These are phyloP conservation scores for Guadua angustifolia DNA, from an alignment of 176 grass and related monocot species.

Conservation along the genomic window DNA sequence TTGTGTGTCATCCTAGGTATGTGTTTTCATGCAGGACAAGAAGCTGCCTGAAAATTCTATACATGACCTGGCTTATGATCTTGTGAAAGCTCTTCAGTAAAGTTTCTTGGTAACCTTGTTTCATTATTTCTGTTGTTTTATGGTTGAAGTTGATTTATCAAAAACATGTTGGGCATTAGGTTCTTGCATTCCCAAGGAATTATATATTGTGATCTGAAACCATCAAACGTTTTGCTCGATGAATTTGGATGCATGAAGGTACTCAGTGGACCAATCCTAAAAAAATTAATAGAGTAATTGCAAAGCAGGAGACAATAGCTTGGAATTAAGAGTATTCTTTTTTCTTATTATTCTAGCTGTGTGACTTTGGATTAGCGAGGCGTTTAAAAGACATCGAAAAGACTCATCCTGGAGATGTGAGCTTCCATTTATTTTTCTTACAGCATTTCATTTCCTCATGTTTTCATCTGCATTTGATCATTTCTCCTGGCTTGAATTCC, in stretches of 20 bases:
- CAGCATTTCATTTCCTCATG: constrained; percentile 17
- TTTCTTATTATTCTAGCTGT: constrained; percentile 62
- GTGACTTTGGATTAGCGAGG: constrained; percentile 95
- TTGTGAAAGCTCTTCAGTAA: constrained; percentile 73
- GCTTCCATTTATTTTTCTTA: constrained; percentile 33
- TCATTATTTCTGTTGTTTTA: constrained; percentile 42
- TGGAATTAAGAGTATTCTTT: constrained; percentile 15
- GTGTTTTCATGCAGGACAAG: constrained; percentile 44
- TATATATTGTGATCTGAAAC: constrained; percentile 96
- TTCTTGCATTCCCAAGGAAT: constrained; percentile 99
- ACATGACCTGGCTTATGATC: constrained; percentile 36
- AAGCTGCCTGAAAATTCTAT: constrained; percentile 87
- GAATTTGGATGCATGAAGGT: constrained; percentile 98
- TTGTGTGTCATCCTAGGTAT: constrained; percentile 6
- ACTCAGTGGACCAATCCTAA: constrained; percentile 30
- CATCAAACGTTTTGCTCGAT: constrained; percentile 96
- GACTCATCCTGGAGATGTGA: constrained; percentile 59
- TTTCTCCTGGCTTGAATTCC: constrained; percentile 37
- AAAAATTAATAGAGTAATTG: constrained; percentile 22
- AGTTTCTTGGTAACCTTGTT: constrained; percentile 34
- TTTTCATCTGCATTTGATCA: constrained; percentile 38
- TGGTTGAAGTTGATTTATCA: constrained; percentile 27
- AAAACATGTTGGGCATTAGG: constrained; percentile 52
- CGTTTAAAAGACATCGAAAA: constrained; percentile 85
- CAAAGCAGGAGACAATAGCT: constrained; percentile 26